Evolutionary conservation across 495 filamentous ascomycete species (phyloP), one percentile per base, ranked within the genome.

Genomic region (Talaromyces adpressus): DNA sequence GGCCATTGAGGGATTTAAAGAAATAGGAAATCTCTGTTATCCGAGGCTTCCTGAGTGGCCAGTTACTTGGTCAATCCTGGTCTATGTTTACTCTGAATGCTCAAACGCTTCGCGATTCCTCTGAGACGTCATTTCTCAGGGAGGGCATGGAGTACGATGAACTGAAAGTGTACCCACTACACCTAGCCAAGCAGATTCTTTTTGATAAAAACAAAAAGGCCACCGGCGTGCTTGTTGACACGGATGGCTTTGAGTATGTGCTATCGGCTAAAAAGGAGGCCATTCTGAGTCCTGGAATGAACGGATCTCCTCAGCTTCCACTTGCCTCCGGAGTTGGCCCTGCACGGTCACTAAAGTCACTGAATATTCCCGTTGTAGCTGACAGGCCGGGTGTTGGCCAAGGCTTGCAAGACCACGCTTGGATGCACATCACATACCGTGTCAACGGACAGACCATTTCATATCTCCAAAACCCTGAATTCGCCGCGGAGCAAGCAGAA

Each of bases 241-340:
- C 79, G 8, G 27, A 16, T 22, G 27, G 57, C 65, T n/a, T 64
- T 12, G 51, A 54, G 7, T 82, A 79, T 63, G 72, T 59, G 0
- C 54, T 85, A 3, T 49, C 61, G 0, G 77, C 70, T 9, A 75
- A 60, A 18, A 78, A 77, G 22, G 82, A 83, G 54, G 71, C 83
- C 16, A 80, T 84, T 4, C 23, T 83, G 6, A 76, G 75, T 2
- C 79, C 75, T 18, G 81, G 82, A 7, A 72, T 70, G 4, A 72
- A 84, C 52, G 71, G 78, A 27, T 75, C 79, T n/a, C 82, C 82
- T 0, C 81, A 84, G 57, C 66, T 85, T 6, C 69, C 84, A 30
- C 77, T 82, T 65, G 71, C 80, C n/a, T 83, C 81, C n/a, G 81
- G 81, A 1, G 70, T 84, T 52, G 83, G 83, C 0, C 80, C 76